These are phyloP conservation scores for Ganoderma sinense DNA, from an alignment of 1,284 basidiomycete species.

Conservation along the genomic window DNA sequence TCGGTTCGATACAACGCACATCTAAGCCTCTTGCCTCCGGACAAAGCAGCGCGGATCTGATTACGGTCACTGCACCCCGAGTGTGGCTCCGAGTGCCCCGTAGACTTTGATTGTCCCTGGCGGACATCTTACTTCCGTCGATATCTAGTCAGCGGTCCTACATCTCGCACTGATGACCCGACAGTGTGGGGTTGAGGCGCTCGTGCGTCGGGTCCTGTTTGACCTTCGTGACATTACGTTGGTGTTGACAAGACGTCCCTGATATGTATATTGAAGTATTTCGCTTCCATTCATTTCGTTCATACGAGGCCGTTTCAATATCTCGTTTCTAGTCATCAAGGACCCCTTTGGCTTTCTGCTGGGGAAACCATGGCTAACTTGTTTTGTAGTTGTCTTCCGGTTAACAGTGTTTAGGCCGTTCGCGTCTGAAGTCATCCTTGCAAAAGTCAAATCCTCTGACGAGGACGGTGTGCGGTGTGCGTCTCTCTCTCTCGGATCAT, in stretches of 20 bases:
- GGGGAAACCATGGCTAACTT: neutral
- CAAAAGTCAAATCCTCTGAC: constrained; percentile 87
- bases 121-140: neutral
- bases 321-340: neutral
- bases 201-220: neutral
- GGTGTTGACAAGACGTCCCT: neutral
- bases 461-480: constrained; percentile 84
- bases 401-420: constrained; percentile 94
- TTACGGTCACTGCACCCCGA: neutral
- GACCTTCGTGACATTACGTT: neutral
- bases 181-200: no score
- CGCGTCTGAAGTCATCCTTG: constrained; percentile 88
- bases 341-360: neutral
- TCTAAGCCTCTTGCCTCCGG: neutral
- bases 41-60: neutral
- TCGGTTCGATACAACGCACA: neutral
- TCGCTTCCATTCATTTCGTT: neutral
- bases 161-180: no score
- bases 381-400: constrained; percentile 80
- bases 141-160: neutral
- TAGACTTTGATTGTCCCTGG: neutral
- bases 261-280: neutral
- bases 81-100: neutral
- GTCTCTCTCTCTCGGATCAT: constrained; percentile 37
- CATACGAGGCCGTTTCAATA: neutral